Evolutionary conservation across 441 rosid genomes (phyloP).

Genomic region (Manihot esculenta): DNA sequence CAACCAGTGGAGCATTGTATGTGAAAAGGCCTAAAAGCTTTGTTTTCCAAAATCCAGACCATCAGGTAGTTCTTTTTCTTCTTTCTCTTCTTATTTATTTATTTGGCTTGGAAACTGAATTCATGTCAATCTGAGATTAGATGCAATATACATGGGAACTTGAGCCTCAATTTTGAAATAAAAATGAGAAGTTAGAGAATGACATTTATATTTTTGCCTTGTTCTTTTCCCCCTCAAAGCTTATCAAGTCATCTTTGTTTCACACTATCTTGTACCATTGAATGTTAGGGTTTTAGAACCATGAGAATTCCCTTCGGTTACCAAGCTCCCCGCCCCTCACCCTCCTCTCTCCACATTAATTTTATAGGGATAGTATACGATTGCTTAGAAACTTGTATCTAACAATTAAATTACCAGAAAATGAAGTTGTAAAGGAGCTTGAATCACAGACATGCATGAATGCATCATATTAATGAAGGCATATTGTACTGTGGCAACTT

Average conservation of each 20-base stretch:
- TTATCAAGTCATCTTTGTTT: not conserved
- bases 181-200: not conserved
- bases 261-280: not conserved
- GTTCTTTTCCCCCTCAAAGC: not conserved
- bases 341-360: not conserved
- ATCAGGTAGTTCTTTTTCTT: conserved; percentile 56
- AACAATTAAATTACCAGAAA: not conserved
- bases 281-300: not conserved
- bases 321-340: not conserved
- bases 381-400: not conserved
- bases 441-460: not conserved
- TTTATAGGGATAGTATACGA: not conserved
- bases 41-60: conserved; percentile 93
- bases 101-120: not conserved
- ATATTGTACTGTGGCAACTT: no score
- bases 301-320: not conserved
- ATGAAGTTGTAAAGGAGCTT: conserved; percentile 5
- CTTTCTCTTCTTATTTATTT: not conserved
- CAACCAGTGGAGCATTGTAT: conserved; percentile 55
- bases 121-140: not conserved
- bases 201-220: not conserved
- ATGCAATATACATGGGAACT: not conserved
- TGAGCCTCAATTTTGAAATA: not conserved
- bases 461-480: conserved; percentile 1
- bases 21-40: conserved; percentile 76